Conservation (phyloP, 306 rosid genomes). For the Alnus rubra region DNA sequence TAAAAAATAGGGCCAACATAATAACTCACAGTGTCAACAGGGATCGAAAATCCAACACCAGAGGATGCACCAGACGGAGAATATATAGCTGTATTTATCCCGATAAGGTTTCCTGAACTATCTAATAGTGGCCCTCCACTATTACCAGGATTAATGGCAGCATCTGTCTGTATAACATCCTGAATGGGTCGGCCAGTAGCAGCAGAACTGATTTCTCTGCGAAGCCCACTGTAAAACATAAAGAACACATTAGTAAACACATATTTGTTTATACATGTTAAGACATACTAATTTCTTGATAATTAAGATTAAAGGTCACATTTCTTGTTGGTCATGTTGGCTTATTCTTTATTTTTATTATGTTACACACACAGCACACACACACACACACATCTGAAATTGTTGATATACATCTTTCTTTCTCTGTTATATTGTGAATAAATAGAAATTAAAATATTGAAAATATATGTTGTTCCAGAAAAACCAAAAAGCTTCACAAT, state of each 20-base stretch:
- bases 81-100: slow-evolving; percentile 95
- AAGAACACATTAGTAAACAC: slow-evolving; percentile 24
- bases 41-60: slow-evolving; percentile 98
- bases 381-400: neutral
- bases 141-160: slow-evolving; percentile 98
- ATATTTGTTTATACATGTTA: neutral
- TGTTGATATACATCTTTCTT: neutral
- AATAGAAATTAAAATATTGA: neutral
- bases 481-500: neutral
- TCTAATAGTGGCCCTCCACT: slow-evolving; percentile 99
- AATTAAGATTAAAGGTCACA: slow-evolving; percentile 14
- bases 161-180: slow-evolving; percentile 99
- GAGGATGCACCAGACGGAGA: slow-evolving; percentile 98
- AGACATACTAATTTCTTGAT: neutral
- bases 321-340: neutral
- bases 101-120: slow-evolving; percentile 93
- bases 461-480: neutral
- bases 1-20: slow-evolving; percentile 4
- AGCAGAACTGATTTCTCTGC: slow-evolving; percentile 99
- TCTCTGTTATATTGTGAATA: neutral
- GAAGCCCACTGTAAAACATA: slow-evolving; percentile 65
- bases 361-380: neutral
- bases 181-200: slow-evolving; percentile 99
- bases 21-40: slow-evolving; percentile 89
- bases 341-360: neutral